These are phyloP conservation scores for Aspergillus asperescens DNA, from an alignment of 495 filamentous ascomycete species.

Conservation along the genomic window DNA sequence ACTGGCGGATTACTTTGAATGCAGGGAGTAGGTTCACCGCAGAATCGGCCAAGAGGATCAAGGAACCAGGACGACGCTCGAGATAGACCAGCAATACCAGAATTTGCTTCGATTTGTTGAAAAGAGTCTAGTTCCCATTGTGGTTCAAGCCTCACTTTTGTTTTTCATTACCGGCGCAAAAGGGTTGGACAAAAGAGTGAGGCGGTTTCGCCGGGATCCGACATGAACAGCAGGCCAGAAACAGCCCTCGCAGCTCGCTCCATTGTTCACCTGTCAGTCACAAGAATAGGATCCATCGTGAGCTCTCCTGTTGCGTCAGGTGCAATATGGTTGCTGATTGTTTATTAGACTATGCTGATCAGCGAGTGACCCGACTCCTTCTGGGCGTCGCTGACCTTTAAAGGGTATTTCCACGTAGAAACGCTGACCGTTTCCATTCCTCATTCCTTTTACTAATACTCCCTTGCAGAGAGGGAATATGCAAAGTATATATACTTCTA, in stretches of 20 bases:
- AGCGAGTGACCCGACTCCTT: slow-evolving; percentile 4
- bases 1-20: slow-evolving; percentile 25
- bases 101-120: slow-evolving; percentile 17
- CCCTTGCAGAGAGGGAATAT: slow-evolving; percentile 16
- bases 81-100: slow-evolving; percentile 4
- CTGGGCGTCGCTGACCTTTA: slow-evolving; percentile 6
- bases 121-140: slow-evolving; percentile 11
- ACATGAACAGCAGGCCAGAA: slow-evolving; percentile 19
- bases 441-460: slow-evolving; percentile 11
- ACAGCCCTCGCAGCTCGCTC: slow-evolving; percentile 2
- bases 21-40: slow-evolving; percentile 22
- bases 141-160: slow-evolving; percentile 30
- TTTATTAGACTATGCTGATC: slow-evolving; percentile 9
- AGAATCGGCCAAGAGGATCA: slow-evolving; percentile 19
- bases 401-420: slow-evolving; percentile 15
- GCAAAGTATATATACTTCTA: slow-evolving; percentile 16
- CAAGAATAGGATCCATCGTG: slow-evolving; percentile 11
- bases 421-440: slow-evolving; percentile 9
- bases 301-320: slow-evolving; percentile 7
- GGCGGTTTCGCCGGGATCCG: slow-evolving; percentile 31
- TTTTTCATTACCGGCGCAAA: slow-evolving; percentile 21
- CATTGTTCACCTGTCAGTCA: slow-evolving; percentile 3
- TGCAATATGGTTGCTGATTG: slow-evolving; percentile 4
- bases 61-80: slow-evolving; percentile 8
- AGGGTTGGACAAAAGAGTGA: slow-evolving; percentile 44